Conservation (phyloP, 106 monocot genomes). For the Dendrobium nobile region DNA sequence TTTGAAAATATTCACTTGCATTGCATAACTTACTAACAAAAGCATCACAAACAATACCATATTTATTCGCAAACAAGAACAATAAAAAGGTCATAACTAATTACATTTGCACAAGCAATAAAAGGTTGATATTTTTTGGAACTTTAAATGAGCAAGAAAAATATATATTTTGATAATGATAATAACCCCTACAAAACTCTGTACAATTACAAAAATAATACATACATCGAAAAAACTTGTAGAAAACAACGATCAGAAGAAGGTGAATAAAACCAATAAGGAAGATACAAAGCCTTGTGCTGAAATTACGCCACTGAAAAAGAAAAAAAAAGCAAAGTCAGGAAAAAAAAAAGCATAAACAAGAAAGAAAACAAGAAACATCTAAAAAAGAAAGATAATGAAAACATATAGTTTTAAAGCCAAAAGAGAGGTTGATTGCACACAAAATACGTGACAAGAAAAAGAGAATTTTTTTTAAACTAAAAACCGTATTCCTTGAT, state of each 20-base stretch:
- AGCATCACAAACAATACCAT: too few species aligned
- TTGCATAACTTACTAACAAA: too few species aligned
- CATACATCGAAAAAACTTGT: background rate
- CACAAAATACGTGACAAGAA: background rate
- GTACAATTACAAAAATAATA: too few species aligned
- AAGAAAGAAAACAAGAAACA: background rate
- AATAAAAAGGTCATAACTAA: too few species aligned
- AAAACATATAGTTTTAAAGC: background rate
- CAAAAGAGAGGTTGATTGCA: background rate
- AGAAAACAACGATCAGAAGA: background rate
- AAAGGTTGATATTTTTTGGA: too few species aligned
- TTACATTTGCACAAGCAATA: too few species aligned
- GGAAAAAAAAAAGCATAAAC: background rate
- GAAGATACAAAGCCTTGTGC: background rate
- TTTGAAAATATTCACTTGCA: too few species aligned
- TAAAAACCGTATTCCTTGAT: background rate
- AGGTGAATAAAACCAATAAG: background rate
- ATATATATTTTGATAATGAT: too few species aligned
- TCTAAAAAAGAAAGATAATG: background rate
- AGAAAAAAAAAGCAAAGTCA: background rate
- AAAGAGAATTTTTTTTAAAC: background rate
- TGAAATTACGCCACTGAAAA: background rate
- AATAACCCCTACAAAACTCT: too few species aligned
- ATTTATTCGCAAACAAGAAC: too few species aligned
- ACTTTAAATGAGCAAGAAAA: too few species aligned